Conservation (phyloP, 2,329 filamentous ascomycete genomes). For the Basipetospora chlamydospora region DNA sequence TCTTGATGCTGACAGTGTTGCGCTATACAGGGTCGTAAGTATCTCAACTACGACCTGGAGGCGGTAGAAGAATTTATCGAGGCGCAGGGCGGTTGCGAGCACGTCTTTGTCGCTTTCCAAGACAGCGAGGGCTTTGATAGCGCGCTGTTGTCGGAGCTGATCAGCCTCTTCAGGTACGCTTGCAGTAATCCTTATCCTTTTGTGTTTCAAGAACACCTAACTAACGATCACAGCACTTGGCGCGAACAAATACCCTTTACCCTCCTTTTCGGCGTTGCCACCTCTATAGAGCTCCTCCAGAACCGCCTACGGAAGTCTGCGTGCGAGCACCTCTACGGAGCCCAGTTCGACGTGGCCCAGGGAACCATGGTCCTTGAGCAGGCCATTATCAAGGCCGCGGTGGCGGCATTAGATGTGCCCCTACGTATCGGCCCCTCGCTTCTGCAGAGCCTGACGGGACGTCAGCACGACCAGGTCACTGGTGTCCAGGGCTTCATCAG, state of each 20-base stretch:
- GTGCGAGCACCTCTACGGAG: slow-evolving; percentile 51
- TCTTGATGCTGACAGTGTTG: neutral
- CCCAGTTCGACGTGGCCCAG: slow-evolving; percentile 65
- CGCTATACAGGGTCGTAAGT: slow-evolving; percentile 37
- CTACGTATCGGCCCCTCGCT: slow-evolving; percentile 51
- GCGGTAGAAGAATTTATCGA: slow-evolving; percentile 48
- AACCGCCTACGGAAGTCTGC: slow-evolving; percentile 56
- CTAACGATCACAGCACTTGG: neutral
- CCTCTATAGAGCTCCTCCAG: slow-evolving; percentile 67
- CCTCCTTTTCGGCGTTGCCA: slow-evolving; percentile 65
- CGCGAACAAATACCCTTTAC: slow-evolving; percentile 62
- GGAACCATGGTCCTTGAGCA: slow-evolving; percentile 57
- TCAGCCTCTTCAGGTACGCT: slow-evolving; percentile 51
- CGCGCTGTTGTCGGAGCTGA: slow-evolving; percentile 53
- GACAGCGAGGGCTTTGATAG: slow-evolving; percentile 75
- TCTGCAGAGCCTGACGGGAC: slow-evolving; percentile 48
- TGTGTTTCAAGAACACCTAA: no score
- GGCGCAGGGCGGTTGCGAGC: slow-evolving; percentile 30
- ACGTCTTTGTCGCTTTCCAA: slow-evolving; percentile 59
- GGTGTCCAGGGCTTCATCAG: slow-evolving; percentile 59
- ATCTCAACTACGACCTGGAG: slow-evolving; percentile 67
- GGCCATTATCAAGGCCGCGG: slow-evolving; percentile 46
- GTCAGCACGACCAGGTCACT: slow-evolving; percentile 64
- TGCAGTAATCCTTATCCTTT: neutral
- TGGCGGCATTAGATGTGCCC: slow-evolving; percentile 40